Base-by-base conservation (phyloP, 495 filamentous ascomycete species). In the Podospora pseudocomata region DNA sequence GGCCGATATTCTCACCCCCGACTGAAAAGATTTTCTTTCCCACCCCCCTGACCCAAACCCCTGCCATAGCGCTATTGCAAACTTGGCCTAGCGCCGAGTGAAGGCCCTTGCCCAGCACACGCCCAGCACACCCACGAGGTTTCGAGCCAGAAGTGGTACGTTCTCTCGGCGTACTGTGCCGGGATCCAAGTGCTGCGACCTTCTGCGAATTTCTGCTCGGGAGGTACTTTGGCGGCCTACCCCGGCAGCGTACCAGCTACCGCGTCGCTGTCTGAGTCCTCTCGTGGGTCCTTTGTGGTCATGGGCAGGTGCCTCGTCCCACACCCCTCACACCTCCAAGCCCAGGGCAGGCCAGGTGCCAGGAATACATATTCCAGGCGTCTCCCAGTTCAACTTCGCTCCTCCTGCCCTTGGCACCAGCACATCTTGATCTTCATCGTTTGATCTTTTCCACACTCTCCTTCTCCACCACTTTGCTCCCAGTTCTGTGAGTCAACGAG, bases 221-320 rank as follows among this genome's bases (percentile, higher is more conserved):
- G 53, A 67, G 67, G 62, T 74, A 77, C 73, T 20, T 59, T 34
- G 54, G 53, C 34, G 44, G 16, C 28, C 62, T 65, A 67, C 65
- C n/a, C 53, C 59, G 28, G 62, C 30, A 26, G 26, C 44, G 73
- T 78, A 74, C 75, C 65, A 18, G 58, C 64, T 26, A 67, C 60
- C 65, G 71, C 70, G 69, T 68, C 67, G 68, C 66, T 78, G 75
- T 75, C 75, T 77, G 67, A 73, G 75, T 70, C 63, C 39, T 70
- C 32, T 49, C 66, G 66, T 71, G 75, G 74, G 74, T 71, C 75
- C 72, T 73, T 76, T 70, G 73, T 78, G 76, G 76, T 78, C 76
- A 78, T 77, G 73, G 74, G 76, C 70, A 65, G 70, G 71, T 74
- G 68, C 70, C 69, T 75, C 69, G 58, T 49, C 64, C 63, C 74